These are phyloP conservation scores for Hanseniaspora vineae DNA, from an alignment of 805 yeast genomes.

Conservation along the genomic window DNA sequence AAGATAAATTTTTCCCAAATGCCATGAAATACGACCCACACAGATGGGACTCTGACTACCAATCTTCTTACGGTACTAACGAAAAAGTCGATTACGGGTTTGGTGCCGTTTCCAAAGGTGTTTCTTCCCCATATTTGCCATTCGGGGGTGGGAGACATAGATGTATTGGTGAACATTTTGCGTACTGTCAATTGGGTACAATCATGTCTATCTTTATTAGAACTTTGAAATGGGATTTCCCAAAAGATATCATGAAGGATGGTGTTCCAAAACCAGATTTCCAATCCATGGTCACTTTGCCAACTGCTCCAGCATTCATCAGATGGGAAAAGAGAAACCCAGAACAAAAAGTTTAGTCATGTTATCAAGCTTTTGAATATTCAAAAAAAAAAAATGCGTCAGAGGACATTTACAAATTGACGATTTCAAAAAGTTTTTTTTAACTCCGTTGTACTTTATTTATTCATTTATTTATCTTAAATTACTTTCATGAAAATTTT, in stretches of 20 bases:
- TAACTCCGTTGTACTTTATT: too few relatives aligned
- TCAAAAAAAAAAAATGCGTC: too few relatives aligned
- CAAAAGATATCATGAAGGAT: constrained; percentile 30
- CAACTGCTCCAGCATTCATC: constrained; percentile 61
- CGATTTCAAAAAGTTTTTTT: too few relatives aligned
- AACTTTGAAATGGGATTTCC: constrained; percentile 63
- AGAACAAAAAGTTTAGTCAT: constrained; percentile 1
- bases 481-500: too few relatives aligned
- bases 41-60: constrained; percentile 58
- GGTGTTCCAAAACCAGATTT: constrained; percentile 59
- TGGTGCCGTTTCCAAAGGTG: constrained; percentile 93
- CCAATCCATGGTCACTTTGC: constrained; percentile 88
- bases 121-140: constrained; percentile 88
- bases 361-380: too few relatives aligned
- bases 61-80: constrained; percentile 20
- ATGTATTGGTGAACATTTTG: constrained; percentile 98
- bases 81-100: constrained; percentile 80
- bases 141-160: constrained; percentile 99
- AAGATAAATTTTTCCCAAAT: constrained; percentile 66
- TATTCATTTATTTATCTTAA: too few relatives aligned
- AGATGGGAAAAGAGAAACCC: constrained; percentile 53
- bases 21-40: constrained; percentile 66
- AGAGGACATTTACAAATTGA: too few relatives aligned
- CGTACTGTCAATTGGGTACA: constrained; percentile 84
- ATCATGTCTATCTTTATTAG: constrained; percentile 63